Base-by-base conservation (phyloP, 2,329 filamentous ascomycete species). In the Phialophora verrucosa region DNA sequence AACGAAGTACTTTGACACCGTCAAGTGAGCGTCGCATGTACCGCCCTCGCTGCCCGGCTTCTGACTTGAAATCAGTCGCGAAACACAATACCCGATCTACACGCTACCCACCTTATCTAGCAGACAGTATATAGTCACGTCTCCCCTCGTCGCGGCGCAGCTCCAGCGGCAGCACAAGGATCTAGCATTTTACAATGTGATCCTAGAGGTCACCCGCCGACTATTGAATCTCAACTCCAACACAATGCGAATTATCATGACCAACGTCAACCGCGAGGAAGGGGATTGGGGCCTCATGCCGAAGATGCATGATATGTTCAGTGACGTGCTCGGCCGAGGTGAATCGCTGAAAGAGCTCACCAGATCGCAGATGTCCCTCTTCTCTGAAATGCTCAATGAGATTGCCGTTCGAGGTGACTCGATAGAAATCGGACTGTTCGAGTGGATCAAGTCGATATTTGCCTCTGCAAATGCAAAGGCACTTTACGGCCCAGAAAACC, bases 401-500 rank as follows among this genome's bases (percentile, higher is more conserved):
- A n/a, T 61, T 32, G 59, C 59, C 3, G 4, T 53, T 3, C 29
- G 32, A 17, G 31, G 47, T 1, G 59, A 51, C n/a, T 29, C 47
- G 11, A 14, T 53, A 6, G 59, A 61, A 7, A 61, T 27, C 12
- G 29, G 50, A 4, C 23, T 61, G 31, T 61, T 61, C 23, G 29
- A 54, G 31, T 67, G 65, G 65, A 59, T 61, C 23, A 63, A 65
- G 38, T 58, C 64, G 7, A 61, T 56, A 1, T 59, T 67, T 35
- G 59, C 62, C 3, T 60, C 65, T 53, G 65, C 65, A 12, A 67
- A 63, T 38, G 62, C 65, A 29, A 53, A 57, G 25, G 64, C 59
- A 8, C 51, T 67, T 31, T 67, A 67, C 32, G 65, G 65, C 7
- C 65, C 62, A 11, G 51, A 60, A 35, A 67, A 67, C 31, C 62